Evolutionary conservation across 352 stramenopile species (phyloP).

Genomic region (Phytophthora hibernalis): DNA sequence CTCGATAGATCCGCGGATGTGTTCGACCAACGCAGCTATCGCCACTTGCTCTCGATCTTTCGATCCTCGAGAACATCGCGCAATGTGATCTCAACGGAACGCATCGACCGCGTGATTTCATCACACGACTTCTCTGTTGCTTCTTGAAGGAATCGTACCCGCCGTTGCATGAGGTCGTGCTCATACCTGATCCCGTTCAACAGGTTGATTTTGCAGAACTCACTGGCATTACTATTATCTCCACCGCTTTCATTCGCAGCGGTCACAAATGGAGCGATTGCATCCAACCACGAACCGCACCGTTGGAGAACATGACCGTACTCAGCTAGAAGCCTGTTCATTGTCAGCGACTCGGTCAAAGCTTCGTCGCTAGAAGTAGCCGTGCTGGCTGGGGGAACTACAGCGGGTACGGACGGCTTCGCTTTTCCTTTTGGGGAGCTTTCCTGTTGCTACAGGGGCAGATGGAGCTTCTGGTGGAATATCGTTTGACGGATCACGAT

Average conservation of each 20-base stretch:
- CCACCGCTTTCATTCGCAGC: slow-evolving; percentile 25
- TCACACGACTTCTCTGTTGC: slow-evolving; percentile 51
- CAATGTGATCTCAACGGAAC: slow-evolving; percentile 59
- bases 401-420: slow-evolving; percentile 35
- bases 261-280: slow-evolving; percentile 27
- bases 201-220: slow-evolving; percentile 58
- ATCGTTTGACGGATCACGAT: slow-evolving; percentile 40
- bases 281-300: slow-evolving; percentile 50
- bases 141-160: slow-evolving; percentile 61
- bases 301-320: slow-evolving; percentile 58
- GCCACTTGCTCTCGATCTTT: slow-evolving; percentile 56
- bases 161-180: slow-evolving; percentile 54
- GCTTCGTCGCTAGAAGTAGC: slow-evolving; percentile 24
- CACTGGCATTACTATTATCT: slow-evolving; percentile 5
- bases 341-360: slow-evolving; percentile 36
- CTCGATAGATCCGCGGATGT: slow-evolving; percentile 65
- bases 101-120: slow-evolving; percentile 53
- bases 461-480: slow-evolving; percentile 21
- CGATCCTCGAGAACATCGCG: slow-evolving; percentile 48
- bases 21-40: slow-evolving; percentile 52
- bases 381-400: slow-evolving; percentile 23
- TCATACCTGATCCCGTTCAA: slow-evolving; percentile 69
- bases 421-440: slow-evolving; percentile 47
- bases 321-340: slow-evolving; percentile 50
- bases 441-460: slow-evolving; percentile 30